Percentiles rank a stretch among this genome's conserved stretches.
Conservation (phyloP, 2,329 filamentous ascomycete species). For the Talaromyces piceae region DNA sequence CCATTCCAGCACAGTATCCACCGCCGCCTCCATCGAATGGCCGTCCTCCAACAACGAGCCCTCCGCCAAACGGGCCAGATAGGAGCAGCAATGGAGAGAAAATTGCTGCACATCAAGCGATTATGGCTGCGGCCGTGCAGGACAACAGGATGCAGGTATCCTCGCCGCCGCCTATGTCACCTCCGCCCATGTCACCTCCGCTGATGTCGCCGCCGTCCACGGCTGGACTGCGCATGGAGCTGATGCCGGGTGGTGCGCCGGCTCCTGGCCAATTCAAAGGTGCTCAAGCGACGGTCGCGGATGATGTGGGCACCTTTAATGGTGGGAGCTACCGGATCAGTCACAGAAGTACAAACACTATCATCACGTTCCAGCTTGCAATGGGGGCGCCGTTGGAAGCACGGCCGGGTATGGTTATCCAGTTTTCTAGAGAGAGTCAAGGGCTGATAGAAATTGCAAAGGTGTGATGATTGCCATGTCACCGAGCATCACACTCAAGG, state of each 20-base stretch:
- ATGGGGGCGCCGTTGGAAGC: slow-evolving; percentile 76
- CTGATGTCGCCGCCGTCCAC: slow-evolving; percentile 16
- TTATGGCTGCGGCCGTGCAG: slow-evolving; percentile 80
- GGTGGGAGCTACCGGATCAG: slow-evolving; percentile 90
- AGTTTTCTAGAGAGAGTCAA: not conserved
- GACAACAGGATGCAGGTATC: slow-evolving; percentile 86
- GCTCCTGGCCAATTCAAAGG: slow-evolving; percentile 55
- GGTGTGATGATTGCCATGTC: slow-evolving; percentile 95
- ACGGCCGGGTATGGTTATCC: slow-evolving; percentile 57
- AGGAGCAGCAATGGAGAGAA: slow-evolving; percentile 8
- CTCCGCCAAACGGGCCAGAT: slow-evolving; percentile 11
- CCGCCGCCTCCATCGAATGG: not conserved
- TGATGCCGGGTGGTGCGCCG: slow-evolving; percentile 36
- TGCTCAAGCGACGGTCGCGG: slow-evolving; percentile 54
- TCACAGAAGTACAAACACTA: slow-evolving; percentile 84
- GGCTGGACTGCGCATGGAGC: slow-evolving; percentile 10
- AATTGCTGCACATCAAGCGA: slow-evolving; percentile 35
- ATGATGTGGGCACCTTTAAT: slow-evolving; percentile 95
- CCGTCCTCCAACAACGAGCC: slow-evolving; percentile 2
- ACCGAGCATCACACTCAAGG: slow-evolving; percentile 74
- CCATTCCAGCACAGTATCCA: not conserved
- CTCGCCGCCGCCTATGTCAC: slow-evolving; percentile 64
- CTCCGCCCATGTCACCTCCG: slow-evolving; percentile 63
- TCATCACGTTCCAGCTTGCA: slow-evolving; percentile 83
- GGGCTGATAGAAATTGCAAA: slow-evolving; percentile 17